Conservation (phyloP, 352 stramenopile species). For the Phytophthora sojae region DNA sequence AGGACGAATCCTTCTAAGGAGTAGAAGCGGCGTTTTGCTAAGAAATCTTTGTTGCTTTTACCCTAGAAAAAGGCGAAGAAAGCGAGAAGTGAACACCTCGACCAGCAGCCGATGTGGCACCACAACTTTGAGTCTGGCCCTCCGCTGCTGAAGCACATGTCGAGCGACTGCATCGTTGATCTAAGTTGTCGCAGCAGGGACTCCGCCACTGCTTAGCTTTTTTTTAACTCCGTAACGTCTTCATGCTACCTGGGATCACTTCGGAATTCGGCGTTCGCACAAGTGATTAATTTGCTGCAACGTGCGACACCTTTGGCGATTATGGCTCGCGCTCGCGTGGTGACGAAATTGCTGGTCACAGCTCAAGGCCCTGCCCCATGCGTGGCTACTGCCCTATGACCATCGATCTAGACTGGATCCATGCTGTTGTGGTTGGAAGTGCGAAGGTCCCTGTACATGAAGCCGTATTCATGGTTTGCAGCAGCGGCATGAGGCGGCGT, state of each 20-base stretch:
- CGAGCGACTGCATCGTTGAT: constrained; percentile 41
- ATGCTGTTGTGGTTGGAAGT: not conserved
- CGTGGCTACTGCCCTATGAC: not conserved
- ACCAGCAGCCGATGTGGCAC: constrained; percentile 48
- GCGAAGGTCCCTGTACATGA: not conserved
- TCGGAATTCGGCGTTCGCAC: not conserved
- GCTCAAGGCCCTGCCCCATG: not conserved
- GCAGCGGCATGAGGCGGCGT: not conserved
- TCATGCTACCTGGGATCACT: constrained; percentile 1
- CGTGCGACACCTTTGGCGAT: not conserved
- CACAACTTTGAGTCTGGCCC: constrained; percentile 56
- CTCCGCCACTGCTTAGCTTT: not conserved
- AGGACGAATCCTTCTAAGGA: constrained; percentile 4
- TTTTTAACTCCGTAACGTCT: not conserved
- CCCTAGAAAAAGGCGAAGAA: constrained; percentile 23
- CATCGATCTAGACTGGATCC: not conserved
- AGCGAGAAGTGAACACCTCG: constrained; percentile 19
- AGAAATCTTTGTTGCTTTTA: constrained; percentile 13
- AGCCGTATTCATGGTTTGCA: not conserved
- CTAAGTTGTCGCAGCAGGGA: constrained; percentile 27
- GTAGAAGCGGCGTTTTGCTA: constrained; percentile 16
- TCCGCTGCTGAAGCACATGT: constrained; percentile 37
- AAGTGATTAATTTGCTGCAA: constrained; percentile 9
- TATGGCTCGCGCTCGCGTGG: not conserved
- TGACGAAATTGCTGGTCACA: not conserved